phyloP scores from a whole-genome alignment of 2,329 filamentous ascomycete genomes.

The Penicillium brasilianum region DNA sequence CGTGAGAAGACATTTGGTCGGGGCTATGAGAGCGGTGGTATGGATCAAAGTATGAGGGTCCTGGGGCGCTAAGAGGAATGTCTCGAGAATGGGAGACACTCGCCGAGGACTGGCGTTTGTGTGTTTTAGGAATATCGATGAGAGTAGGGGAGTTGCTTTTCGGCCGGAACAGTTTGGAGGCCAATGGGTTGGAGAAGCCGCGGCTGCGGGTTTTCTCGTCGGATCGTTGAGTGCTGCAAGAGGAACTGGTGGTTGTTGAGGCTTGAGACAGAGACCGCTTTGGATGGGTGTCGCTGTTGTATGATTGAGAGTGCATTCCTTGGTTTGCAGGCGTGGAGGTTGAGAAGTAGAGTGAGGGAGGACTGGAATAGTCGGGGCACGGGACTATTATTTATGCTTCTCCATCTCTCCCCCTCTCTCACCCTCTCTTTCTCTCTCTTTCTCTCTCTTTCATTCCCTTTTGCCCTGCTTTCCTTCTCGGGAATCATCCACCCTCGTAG shows the following conservation, averaged over 20 bases:
- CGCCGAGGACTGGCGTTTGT: slow-evolving; percentile 14
- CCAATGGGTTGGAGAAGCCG: slow-evolving; percentile 20
- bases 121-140: slow-evolving; percentile 23
- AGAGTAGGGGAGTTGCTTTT: slow-evolving; percentile 32
- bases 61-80: slow-evolving; percentile 24
- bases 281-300: slow-evolving; percentile 17
- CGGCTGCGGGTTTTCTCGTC: slow-evolving; percentile 22
- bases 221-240: slow-evolving; percentile 22
- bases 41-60: slow-evolving; percentile 22
- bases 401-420: background rate
- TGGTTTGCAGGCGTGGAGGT: background rate
- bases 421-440: slow-evolving; percentile 5
- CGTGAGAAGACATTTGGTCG: slow-evolving; percentile 26
- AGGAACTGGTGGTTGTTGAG: slow-evolving; percentile 27
- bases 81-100: slow-evolving; percentile 20
- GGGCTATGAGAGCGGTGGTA: slow-evolving; percentile 27
- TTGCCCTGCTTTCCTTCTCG: slow-evolving; percentile 3
- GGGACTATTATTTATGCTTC: slow-evolving; percentile 26
- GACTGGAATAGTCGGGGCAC: background rate
- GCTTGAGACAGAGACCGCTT: slow-evolving; percentile 30
- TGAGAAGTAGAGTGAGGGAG: background rate
- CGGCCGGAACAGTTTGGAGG: slow-evolving; percentile 25
- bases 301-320: slow-evolving; percentile 25
- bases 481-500: slow-evolving; percentile 23
- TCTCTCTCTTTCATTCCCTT: background rate